A percentile compares a stretch with the other conserved stretches of the same genome.
Evolutionary conservation across 163 green algal genomes (phyloP).

Genomic region (Smithsoniella earleae): DNA sequence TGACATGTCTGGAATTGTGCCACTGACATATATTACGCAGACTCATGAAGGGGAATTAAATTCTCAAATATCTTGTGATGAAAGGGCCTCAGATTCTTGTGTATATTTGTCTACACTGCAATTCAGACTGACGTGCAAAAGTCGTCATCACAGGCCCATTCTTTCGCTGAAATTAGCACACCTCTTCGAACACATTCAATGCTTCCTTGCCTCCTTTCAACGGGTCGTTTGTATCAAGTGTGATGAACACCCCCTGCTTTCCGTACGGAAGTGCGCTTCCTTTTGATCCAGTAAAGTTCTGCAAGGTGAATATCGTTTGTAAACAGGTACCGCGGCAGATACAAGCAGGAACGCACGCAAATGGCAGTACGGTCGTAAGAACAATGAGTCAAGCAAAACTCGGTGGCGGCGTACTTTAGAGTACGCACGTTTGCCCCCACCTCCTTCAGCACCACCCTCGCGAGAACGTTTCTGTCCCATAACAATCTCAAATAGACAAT

Average conservation of each 20-base stretch:
- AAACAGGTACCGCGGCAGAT: too few relatives aligned
- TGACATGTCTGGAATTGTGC: neutral
- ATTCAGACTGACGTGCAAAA: conserved; percentile 29
- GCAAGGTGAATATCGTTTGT: too few relatives aligned
- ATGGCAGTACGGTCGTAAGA: too few relatives aligned
- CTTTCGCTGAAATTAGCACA: neutral
- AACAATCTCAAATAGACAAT: too few relatives aligned
- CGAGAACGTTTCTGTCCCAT: too few relatives aligned
- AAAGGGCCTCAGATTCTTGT: conserved; percentile 2
- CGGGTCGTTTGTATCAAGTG: neutral
- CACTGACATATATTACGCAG: neutral
- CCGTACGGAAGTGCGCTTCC: conserved; percentile 15
- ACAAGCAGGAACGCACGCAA: too few relatives aligned
- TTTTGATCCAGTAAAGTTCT: too few relatives aligned
- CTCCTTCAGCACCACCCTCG: too few relatives aligned
- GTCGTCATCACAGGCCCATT: conserved; percentile 14
- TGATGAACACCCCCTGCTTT: conserved; percentile 15
- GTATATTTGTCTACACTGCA: conserved; percentile 9
- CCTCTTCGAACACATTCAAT: conserved; percentile 8
- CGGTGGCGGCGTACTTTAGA: too few relatives aligned
- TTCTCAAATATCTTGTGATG: neutral
- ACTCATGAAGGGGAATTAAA: neutral
- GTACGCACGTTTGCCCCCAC: too few relatives aligned
- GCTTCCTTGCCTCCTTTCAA: neutral
- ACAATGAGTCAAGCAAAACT: too few relatives aligned